Conservation (phyloP, 1,284 basidiomycete species). For the Prillingera fragicola region DNA sequence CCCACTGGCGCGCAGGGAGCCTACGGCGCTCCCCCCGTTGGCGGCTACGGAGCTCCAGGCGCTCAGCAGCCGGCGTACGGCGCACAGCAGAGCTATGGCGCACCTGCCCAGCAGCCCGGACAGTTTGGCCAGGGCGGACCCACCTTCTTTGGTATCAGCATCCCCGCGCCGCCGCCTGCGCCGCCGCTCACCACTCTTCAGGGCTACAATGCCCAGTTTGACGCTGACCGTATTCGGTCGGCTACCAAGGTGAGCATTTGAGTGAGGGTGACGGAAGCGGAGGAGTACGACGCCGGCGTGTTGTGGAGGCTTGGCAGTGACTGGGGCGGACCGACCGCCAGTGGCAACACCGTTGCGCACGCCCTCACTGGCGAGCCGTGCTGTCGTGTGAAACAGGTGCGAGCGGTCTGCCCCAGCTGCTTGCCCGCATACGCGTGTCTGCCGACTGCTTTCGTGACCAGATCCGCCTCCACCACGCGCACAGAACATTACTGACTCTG, state of each 20-base stretch:
- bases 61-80: slow-evolving; percentile 17
- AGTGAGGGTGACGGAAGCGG: not conserved
- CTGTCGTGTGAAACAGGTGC: no score
- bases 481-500: slow-evolving; percentile 4
- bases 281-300: not conserved
- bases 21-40: not conserved
- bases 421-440: no score
- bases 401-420: no score
- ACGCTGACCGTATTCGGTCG: slow-evolving; percentile 45
- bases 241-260: slow-evolving; percentile 43
- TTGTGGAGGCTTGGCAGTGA: no score
- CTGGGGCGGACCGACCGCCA: no score
- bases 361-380: no score
- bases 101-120: slow-evolving; percentile 2
- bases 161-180: slow-evolving; percentile 44
- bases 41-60: slow-evolving; percentile 1
- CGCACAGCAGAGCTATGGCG: slow-evolving; percentile 1
- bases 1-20: slow-evolving; percentile 9
- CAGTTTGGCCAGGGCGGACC: slow-evolving; percentile 18
- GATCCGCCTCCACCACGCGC: no score
- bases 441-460: no score
- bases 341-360: no score
- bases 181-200: slow-evolving; percentile 31
- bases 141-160: slow-evolving; percentile 37
- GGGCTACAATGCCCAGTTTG: slow-evolving; percentile 45